Evolutionary conservation across 305 asterid species (phyloP).

Genomic region (Ajuga reptans): DNA sequence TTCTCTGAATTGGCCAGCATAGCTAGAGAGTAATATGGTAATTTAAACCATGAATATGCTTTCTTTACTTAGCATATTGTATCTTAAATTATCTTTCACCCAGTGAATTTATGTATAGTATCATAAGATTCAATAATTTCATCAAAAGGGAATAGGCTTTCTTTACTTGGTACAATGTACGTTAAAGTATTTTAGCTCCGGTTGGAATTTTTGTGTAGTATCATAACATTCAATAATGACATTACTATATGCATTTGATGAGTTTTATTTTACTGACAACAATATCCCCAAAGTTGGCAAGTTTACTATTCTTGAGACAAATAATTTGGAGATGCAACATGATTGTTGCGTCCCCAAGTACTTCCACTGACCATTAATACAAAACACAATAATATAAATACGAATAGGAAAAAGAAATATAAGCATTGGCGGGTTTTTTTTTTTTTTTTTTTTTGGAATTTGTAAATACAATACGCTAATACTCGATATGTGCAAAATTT

Average conservation of each 20-base stretch:
- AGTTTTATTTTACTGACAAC: neutral
- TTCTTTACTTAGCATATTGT: conserved; percentile 2
- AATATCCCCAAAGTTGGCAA: neutral
- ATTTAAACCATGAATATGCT: neutral
- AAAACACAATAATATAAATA: neutral
- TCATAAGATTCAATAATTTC: conserved; percentile 8
- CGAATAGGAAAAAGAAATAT: neutral
- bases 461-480: neutral
- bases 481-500: neutral
- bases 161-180: neutral
- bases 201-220: neutral
- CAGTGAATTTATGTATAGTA: neutral
- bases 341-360: neutral
- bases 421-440: too few species aligned
- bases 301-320: neutral
- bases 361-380: neutral
- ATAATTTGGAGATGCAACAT: neutral
- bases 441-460: too few species aligned
- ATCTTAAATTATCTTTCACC: neutral
- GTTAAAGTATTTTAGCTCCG: neutral
- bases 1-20: neutral
- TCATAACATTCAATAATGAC: neutral
- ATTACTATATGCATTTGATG: neutral
- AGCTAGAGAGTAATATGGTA: neutral
- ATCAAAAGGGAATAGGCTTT: neutral